Base-by-base conservation (phyloP, 345 rosid species). In the Arabidopsis thaliana region DNA sequence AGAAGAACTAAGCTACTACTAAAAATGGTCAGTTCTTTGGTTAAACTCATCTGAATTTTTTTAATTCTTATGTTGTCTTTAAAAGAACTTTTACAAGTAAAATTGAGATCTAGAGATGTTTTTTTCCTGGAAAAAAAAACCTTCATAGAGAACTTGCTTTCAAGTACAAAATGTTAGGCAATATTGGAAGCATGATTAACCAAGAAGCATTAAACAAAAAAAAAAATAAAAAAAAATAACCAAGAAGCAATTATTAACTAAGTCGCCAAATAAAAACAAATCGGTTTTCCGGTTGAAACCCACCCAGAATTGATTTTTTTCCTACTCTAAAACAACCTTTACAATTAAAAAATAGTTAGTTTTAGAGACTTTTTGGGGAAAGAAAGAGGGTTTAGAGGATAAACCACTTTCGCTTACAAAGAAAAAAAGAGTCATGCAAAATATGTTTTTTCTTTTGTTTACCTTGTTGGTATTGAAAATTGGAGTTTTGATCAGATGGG, bases 381-480 rank as follows among this genome's bases (percentile, higher is more conserved):
- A 72, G 73, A 60, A 72, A 72, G 78, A 72, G 78, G 78, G 69
- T 52, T 73, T 44, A 70, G 45, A 64, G 51, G 53, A 66, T 45
- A 63, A 67, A 25, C 46, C 56, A 42, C 41, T 20, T 13, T 1
- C 49, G 66, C 61, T 59, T 45, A 42, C 8, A 70, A 74, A 53
- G 49, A 37, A 50, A 45, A 45, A 59, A 51, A 74, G 41, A 67
- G 48, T n/a, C 78, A 67, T 79, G 82, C 82, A 79, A 72, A 59
- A 33, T 36, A 42, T 16, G 0, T 7, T 62, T n/a, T 33, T 33
- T n/a, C 3, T 33, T 44, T 5, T 42, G 57, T 50, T 79, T 85
- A 91, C 97, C 94, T 51, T 89, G 78, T 82, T 90, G 96, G 78
- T 79, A 85, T 55, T 84, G 93, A 83, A 87, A 73, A 86, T 81